These are phyloP conservation scores for Lentinula raphanica DNA, from an alignment of 768 basidiomycete genomes.

Conservation along the genomic window DNA sequence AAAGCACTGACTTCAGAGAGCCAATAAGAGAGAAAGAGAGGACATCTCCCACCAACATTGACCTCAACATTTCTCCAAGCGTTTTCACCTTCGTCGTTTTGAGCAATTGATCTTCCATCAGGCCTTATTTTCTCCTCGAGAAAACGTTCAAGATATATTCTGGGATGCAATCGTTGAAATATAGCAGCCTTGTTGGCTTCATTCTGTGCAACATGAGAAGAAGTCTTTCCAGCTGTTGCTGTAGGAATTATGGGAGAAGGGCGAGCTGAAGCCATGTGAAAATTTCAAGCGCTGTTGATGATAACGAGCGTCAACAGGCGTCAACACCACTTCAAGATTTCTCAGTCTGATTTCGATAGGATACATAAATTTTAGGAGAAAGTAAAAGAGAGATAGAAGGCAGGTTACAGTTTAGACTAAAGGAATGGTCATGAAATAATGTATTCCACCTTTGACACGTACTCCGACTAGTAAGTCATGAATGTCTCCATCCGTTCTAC, in stretches of 20 bases:
- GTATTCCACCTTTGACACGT: too few species aligned
- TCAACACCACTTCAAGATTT: too few species aligned
- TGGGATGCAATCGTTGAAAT: constrained; percentile 88
- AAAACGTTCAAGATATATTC: constrained; percentile 83
- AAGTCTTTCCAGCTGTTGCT: not conserved
- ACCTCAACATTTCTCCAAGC: constrained; percentile 73
- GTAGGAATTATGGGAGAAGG: not conserved
- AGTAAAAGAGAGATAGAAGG: not conserved
- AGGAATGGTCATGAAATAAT: not conserved
- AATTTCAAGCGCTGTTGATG: not conserved
- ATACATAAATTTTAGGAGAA: not conserved
- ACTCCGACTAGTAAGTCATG: too few species aligned
- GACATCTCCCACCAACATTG: constrained; percentile 64
- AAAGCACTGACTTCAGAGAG: not conserved
- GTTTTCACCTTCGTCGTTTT: constrained; percentile 25
- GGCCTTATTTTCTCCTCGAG: constrained; percentile 73
- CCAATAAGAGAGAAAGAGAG: not conserved
- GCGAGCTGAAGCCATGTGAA: not conserved
- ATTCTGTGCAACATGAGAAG: not conserved
- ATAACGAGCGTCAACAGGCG: too few species aligned
- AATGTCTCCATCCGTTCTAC: too few species aligned
- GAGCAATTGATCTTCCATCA: constrained; percentile 54
- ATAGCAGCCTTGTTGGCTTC: constrained; percentile 46
- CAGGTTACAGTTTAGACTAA: too few species aligned
- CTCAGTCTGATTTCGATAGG: too few species aligned